Evolutionary conservation across 1,284 basidiomycete species (phyloP), one percentile per base, ranked within the genome.

Genomic region (Heterobasidion irregulare): DNA sequence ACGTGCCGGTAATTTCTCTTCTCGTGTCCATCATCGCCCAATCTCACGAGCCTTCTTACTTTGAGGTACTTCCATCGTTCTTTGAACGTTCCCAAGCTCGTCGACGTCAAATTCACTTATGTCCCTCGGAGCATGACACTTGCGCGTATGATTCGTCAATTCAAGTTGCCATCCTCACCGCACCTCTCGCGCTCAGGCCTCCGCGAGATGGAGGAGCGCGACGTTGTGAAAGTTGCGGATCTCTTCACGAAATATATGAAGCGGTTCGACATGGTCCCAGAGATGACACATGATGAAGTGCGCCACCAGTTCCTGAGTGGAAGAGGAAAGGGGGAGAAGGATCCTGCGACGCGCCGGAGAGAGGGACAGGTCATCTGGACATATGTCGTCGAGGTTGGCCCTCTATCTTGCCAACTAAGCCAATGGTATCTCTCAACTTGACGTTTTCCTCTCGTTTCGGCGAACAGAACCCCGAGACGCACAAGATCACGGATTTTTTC

Each of bases 401-500:
- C 38, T n/a, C 38, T 12, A 10, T 41, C 38, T 41, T 41, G n/a
- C 38, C 38, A 41, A 12, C 6, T n/a, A 7, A 8, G n/a, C 10
- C 38, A n/a, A 75, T 32, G 50, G 16, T 32, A 16, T 32, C 18
- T 36, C 2, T 36, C 50, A 26, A 34, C 13, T 36, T 16, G 46
- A 6, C 10, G 26, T 55, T 45, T 48, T 19, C 52, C 47, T 33
- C 52, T 13, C 33, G 13, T n/a, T 10, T 38, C 45, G 9, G 41
- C 38, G 50, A 56, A 7, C 57, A 98, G 93, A 80, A 98, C 68
- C 87, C 89, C 0, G 72, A 81, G 53, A 89, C 89, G 6, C 83
- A 89, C 57, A 78, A 81, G 56, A 90, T 99, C 64, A 98, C 95
- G 2, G 97, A 99, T 72, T 88, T 96, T 66, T 88, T 98, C 70